Base-by-base conservation (phyloP, 164 flowering plant species). In the Tinospora cordifolia region DNA sequence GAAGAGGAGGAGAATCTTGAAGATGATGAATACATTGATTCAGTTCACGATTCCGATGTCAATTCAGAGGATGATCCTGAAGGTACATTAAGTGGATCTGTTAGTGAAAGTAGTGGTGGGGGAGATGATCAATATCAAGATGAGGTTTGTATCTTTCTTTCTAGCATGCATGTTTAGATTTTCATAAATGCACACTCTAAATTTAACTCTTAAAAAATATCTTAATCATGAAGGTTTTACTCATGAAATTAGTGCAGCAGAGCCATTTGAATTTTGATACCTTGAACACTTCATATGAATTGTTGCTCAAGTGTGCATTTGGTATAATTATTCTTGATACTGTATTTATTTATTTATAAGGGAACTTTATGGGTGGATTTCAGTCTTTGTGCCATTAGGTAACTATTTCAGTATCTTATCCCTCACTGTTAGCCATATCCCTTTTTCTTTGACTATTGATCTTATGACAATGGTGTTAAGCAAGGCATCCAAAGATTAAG, bases 1-100 rank as follows among this genome's bases (percentile, higher is more conserved):
- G 95, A 89, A 75, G 89, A 87, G 72, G 93, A 88, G 72, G 92
- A 83, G 67, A 71, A 66, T 25, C 73, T 78, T 60, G 88, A 87
- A 46, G 90, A 85, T 76, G 87, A 75, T 68, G 79, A 72, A 25
- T 79, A 78, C 62, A 75, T 73, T 71, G 81, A 80, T 77, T 73
- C 69, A 38, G 69, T 75, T 27, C 84, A 79, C 75, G 86, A 80
- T 57, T 77, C 76, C 67, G 84, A 83, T 67, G 74, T 76, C 26
- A 81, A 86, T 51, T 59, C 82, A 40, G 94, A 83, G 71, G 86
- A 84, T 44, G 88, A 87, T 78, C 67, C 41, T 70, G 93, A 85
- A 64, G 80, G 70, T 75, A 75, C 71, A 74, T 75, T 77, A 27
- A 82, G 78, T 80, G 86, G 75, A 78, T 80, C 82, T 57, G 67